phyloP scores from a whole-genome alignment of 306 rosid species.

The Acmispon strigosus region DNA sequence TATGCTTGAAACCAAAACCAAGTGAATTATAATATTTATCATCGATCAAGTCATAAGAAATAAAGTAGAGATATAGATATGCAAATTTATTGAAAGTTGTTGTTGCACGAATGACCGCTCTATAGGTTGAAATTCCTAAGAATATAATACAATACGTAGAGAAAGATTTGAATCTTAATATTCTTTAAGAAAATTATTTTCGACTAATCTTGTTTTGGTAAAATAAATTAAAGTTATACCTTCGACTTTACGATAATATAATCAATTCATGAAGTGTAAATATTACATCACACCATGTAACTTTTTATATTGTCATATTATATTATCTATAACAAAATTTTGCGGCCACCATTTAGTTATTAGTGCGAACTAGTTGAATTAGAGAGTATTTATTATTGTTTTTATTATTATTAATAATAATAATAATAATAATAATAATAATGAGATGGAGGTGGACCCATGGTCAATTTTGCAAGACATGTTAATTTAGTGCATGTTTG shows the following conservation, averaged over 20 bases:
- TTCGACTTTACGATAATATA: neutral
- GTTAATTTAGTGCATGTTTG: neutral
- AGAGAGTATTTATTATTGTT: no score
- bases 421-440: no score
- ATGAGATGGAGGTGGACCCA: no score
- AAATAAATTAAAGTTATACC: neutral
- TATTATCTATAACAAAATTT: no score
- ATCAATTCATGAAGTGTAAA: neutral
- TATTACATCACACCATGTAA: no score
- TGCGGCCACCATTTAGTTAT: no score
- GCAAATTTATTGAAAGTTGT: slow-evolving; percentile 3
- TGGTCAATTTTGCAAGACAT: neutral
- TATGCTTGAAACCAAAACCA: neutral
- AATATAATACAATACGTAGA: slow-evolving; percentile 9
- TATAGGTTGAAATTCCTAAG: slow-evolving; percentile 1
- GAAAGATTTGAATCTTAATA: neutral
- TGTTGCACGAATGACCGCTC: neutral
- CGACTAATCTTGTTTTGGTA: neutral
- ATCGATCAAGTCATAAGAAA: slow-evolving; percentile 8
- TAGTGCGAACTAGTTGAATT: no score
- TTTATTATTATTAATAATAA: no score
- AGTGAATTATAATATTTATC: neutral
- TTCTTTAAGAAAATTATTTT: neutral
- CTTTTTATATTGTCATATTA: no score
- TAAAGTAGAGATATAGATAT: neutral